Conservation (phyloP, 225 moss, liverwort and hornwort species). For the Ulota crispa region DNA sequence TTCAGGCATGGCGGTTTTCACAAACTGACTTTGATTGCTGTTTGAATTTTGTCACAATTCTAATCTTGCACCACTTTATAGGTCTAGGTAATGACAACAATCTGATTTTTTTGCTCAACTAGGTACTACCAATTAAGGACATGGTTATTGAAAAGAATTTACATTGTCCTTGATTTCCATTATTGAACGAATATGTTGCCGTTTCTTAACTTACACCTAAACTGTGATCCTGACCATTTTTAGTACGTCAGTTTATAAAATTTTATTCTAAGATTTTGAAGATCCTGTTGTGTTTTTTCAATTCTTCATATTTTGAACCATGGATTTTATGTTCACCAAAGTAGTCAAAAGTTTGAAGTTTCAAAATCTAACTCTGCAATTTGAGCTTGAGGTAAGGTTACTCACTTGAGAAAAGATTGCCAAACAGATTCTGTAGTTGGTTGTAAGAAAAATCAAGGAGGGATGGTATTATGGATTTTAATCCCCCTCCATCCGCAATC, state of each 20-base stretch:
- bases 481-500: neutral
- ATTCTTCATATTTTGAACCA: no score
- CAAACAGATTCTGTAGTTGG: neutral
- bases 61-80: neutral
- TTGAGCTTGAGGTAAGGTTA: slow-evolving; percentile 3
- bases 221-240: no score
- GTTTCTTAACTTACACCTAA: no score
- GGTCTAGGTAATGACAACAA: neutral
- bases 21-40: neutral
- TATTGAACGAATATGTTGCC: no score
- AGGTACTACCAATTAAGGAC: neutral
- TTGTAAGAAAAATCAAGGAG: neutral
- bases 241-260: no score
- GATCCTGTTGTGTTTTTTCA: no score
- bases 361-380: neutral
- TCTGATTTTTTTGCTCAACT: no score
- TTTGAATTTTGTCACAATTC: neutral
- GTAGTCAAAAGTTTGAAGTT: no score
- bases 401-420: neutral
- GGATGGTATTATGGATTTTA: neutral
- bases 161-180: no score
- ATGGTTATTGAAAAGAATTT: neutral
- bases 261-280: no score
- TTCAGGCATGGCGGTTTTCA: slow-evolving; percentile 27
- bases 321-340: no score